These are phyloP conservation scores for Pseudoscleropodium purum DNA, from an alignment of 225 moss, liverwort and hornwort species.

Conservation along the genomic window DNA sequence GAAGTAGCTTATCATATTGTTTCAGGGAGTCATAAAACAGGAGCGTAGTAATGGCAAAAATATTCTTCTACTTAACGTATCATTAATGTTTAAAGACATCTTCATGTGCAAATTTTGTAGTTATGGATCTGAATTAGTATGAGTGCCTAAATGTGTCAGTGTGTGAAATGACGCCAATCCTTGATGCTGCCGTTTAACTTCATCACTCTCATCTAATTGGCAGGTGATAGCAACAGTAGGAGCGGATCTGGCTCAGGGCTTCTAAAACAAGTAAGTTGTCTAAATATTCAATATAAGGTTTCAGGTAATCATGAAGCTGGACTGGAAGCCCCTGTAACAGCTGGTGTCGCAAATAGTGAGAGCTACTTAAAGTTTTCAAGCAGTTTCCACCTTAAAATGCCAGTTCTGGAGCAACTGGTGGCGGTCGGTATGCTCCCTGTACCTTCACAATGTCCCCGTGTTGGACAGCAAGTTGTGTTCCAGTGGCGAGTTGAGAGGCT, in stretches of 20 bases:
- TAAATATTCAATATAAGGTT: slow-evolving; percentile 65
- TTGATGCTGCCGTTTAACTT: not conserved
- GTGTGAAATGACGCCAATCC: not conserved
- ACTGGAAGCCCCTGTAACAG: slow-evolving; percentile 58
- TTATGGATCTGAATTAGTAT: not conserved
- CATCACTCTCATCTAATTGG: not conserved
- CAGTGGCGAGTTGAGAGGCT: slow-evolving; percentile 95
- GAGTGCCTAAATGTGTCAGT: not conserved
- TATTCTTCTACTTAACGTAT: not conserved
- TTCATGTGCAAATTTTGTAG: no score
- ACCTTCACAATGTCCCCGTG: slow-evolving; percentile 63
- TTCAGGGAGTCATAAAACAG: not conserved
- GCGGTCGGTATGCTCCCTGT: slow-evolving; percentile 89
- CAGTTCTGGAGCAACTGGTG: slow-evolving; percentile 90
- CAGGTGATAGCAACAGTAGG: slow-evolving; percentile 29
- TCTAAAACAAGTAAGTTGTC: slow-evolving; percentile 36
- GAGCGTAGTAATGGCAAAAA: not conserved
- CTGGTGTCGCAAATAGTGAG: slow-evolving; percentile 18
- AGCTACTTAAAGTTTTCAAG: slow-evolving; percentile 56
- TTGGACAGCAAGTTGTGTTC: slow-evolving; percentile 86
- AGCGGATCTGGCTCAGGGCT: slow-evolving; percentile 23
- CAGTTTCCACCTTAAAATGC: slow-evolving; percentile 38
- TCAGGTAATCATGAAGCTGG: slow-evolving; percentile 74
- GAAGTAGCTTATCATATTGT: not conserved
- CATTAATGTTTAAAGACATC: not conserved